These are phyloP conservation scores for Ogataea henricii DNA, from an alignment of 805 yeast genomes.

Conservation along the genomic window DNA sequence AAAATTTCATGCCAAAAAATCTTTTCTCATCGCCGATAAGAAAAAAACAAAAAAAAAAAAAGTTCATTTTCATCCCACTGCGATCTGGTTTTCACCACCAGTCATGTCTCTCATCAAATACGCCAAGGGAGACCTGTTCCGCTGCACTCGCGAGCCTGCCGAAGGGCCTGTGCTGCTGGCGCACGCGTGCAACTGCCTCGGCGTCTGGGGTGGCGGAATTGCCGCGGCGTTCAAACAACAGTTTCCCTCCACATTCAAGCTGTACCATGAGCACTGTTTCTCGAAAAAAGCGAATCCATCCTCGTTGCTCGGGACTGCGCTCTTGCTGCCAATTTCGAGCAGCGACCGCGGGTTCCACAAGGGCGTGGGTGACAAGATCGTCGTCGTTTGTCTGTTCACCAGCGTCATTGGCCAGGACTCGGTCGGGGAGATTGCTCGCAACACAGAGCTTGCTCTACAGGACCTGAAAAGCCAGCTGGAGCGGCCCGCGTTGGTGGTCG, in stretches of 20 bases:
- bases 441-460: constrained; percentile 52
- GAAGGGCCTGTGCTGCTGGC: constrained; percentile 51
- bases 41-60: neutral
- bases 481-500: constrained; percentile 4
- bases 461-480: constrained; percentile 46
- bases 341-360: constrained; percentile 37
- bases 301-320: constrained; percentile 55
- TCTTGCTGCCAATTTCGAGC: constrained; percentile 41
- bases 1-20: neutral
- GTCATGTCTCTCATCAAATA: constrained; percentile 39
- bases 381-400: constrained; percentile 74
- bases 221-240: constrained; percentile 56
- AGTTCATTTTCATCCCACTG: constrained; percentile 2
- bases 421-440: constrained; percentile 46
- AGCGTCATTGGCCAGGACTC: constrained; percentile 55
- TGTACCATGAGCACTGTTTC: constrained; percentile 49
- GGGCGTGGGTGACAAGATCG: constrained; percentile 26
- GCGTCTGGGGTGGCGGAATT: constrained; percentile 85
- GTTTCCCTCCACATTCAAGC: constrained; percentile 58
- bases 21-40: neutral
- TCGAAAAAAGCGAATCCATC: constrained; percentile 22
- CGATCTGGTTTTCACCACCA: neutral
- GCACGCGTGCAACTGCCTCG: constrained; percentile 80
- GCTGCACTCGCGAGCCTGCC: constrained; percentile 29
- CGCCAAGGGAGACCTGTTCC: constrained; percentile 60